Evolutionary conservation across 257 asterid genomes (phyloP), one percentile per base, ranked within the genome.

Genomic region (Knoxia roxburghii): DNA sequence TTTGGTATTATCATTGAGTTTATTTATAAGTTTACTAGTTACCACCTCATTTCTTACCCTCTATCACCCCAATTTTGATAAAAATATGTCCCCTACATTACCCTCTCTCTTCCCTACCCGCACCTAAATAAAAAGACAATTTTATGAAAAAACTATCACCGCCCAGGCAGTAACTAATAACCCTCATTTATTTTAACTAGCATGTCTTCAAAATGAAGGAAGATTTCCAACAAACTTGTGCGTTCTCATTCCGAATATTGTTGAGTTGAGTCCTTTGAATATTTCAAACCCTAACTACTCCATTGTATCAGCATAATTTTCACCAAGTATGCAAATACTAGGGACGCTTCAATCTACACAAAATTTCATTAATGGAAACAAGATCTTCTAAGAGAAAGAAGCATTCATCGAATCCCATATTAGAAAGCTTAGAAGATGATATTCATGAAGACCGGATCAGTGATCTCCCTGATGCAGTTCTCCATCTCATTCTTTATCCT

Each of bases 381-480:
- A 76, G 96, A 87, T 89, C 91, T 17, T 81, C 83, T 2, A 91
- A 85, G 77, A 77, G 82, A 68, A 91, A 80, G 68, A 89, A 72
- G 70, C 81, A 68, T 21, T 52, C 54, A 8, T n/a, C n/a, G n/a
- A 39, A 65, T 39, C 59, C 37, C 56, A 43, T 26, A 67, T 26
- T 20, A 13, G 71, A 63, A 8, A 8, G 40, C n/a, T 54, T 55
- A 12, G 61, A 43, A 12, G 21, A 41, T 15, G 37, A 68, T 2
- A 4, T 33, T 12, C 45, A 68, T 2, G 83, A 68, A 26, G 96
- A 91, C 60, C 78, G 82, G 26, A 81, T 91, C 81, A 91, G 91
- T 51, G 87, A 85, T 72, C 92, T 91, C 7, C 96, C 96, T 0
- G 85, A 87, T 68, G 90, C 86, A 65, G 65, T 91, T 57, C 71